Evolutionary conservation across 352 stramenopile species (phyloP), one percentile per base, ranked within the genome.

Genomic region (Phytophthora fragariae): DNA sequence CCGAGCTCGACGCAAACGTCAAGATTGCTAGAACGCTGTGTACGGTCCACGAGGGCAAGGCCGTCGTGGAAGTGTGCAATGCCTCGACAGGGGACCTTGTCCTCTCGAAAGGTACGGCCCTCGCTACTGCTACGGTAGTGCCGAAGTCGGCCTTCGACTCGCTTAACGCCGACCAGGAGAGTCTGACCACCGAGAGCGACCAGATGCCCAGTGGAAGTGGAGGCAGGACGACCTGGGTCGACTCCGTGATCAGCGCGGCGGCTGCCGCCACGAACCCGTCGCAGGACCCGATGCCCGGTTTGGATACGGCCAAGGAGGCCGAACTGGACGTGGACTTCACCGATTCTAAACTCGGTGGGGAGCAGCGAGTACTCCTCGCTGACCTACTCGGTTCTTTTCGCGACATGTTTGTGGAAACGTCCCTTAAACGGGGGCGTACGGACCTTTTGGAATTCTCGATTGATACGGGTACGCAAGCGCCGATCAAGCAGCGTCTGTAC

Each of bases 401-500:
- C 0, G 27, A 59, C 17, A 5, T 68, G 17, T 68, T 39, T 12
- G 33, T 39, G 33, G 33, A 39, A 12, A 12, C 52, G 10, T 62
- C 37, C 1, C 49, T 37, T 37, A 62, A 50, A n/a, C 62, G 15
- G 0, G 52, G 52, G 2, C 7, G 39, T 11, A 73, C 66, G 19
- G 33, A 64, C 7, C 11, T 64, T 19, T 15, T 68, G 10, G 2
- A 60, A 1, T 68, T 73, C 21, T 17, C 57, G 17, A 73, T 73
- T 17, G 59, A 68, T 5, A 68, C 66, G 2, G 58, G 50, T 5
- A 24, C 44, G 5, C 55, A 33, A 12, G 5, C 1, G 6, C 66
- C 66, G 0, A 55, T 64, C 27, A 73, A 73, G 15, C 33, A 54
- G 19, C 27, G 52, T 24, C 44, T 53, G n/a, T 63, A 73, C 53